Conservation (phyloP, 352 stramenopile genomes). For the Blastocystis sp. region DNA sequence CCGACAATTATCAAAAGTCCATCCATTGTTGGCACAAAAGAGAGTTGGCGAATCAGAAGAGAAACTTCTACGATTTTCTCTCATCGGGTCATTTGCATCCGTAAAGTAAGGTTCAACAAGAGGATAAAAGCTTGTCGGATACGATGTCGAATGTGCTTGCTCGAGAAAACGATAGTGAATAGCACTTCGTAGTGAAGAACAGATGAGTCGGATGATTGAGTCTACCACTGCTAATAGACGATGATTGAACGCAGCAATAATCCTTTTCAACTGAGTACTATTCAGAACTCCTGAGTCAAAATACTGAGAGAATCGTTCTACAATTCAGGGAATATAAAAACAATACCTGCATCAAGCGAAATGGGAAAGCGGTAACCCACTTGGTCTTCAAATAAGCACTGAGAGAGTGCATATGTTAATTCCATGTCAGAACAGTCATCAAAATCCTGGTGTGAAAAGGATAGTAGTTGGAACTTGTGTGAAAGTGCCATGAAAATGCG, state of each 20-base stretch:
- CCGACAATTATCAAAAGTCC: constrained; percentile 25
- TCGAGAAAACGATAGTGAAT: constrained; percentile 54
- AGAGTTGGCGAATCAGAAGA: neutral
- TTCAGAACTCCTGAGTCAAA: neutral
- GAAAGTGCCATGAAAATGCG: neutral
- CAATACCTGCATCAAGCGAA: neutral
- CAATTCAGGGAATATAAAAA: neutral
- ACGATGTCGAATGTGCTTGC: neutral
- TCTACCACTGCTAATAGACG: neutral
- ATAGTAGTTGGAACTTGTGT: neutral
- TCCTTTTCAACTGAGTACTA: neutral
- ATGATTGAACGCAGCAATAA: neutral
- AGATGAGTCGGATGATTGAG: neutral
- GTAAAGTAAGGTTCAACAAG: constrained; percentile 38
- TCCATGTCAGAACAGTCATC: neutral
- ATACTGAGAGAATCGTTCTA: neutral
- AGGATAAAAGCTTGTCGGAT: neutral
- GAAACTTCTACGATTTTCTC: neutral
- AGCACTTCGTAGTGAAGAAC: neutral
- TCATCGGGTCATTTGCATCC: neutral
- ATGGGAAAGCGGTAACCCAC: constrained; percentile 19
- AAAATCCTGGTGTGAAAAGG: neutral
- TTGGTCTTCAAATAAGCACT: neutral
- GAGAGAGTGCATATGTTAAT: neutral
- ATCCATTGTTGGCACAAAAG: constrained; percentile 41